Evolutionary conservation across 495 filamentous ascomycete genomes (phyloP).

Genomic region (Neurospora pannonica): DNA sequence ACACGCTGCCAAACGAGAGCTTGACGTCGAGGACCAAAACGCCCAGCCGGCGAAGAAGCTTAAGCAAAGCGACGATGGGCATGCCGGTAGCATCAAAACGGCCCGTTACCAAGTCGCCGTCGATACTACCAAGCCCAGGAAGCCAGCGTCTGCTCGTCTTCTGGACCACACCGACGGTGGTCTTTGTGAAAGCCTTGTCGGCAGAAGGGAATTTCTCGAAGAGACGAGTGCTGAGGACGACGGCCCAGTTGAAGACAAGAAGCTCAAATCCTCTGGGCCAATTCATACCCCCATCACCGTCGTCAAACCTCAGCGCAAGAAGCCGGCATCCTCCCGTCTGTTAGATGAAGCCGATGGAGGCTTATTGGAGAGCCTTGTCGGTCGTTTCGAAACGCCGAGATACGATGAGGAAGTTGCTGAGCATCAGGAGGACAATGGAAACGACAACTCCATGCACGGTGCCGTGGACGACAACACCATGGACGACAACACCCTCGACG

Average conservation of each 20-base stretch:
- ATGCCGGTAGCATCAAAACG: background rate
- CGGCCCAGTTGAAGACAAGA: background rate
- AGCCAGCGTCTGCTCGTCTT: background rate
- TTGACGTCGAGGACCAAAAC: background rate
- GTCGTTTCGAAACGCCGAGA: accelerated
- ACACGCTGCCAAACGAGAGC: background rate
- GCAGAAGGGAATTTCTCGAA: background rate
- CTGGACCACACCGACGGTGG: background rate
- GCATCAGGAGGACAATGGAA: accelerated
- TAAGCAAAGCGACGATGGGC: background rate
- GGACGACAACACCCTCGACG: background rate
- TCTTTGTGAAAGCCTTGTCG: background rate
- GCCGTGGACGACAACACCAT: background rate
- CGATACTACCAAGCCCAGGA: background rate
- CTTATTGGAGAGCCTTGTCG: background rate
- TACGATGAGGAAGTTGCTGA: background rate
- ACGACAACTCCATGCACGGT: background rate
- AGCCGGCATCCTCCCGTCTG: background rate
- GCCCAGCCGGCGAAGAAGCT: background rate
- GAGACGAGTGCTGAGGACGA: background rate
- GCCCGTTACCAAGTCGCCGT: background rate
- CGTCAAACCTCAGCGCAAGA: background rate
- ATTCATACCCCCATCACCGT: accelerated
- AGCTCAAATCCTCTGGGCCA: background rate
- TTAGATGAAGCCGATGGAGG: background rate